Conservation (phyloP, 2,329 filamentous ascomycete genomes). For the Colletotrichum shisoi region DNA sequence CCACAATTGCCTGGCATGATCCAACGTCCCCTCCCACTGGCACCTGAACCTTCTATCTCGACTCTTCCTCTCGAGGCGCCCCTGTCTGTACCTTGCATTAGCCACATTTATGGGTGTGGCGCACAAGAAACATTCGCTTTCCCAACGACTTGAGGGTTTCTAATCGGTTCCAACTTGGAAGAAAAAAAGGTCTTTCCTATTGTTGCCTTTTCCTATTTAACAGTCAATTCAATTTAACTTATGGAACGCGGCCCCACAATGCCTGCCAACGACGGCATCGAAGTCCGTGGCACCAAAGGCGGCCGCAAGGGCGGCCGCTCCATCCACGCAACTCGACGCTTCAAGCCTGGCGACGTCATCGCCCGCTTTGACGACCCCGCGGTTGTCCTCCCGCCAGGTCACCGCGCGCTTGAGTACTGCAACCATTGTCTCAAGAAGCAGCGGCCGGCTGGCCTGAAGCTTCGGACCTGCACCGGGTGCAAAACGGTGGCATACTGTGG, state of each 20-base stretch:
- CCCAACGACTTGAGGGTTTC: not conserved
- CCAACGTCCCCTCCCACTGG: not conserved
- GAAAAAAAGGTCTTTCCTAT: too few relatives aligned
- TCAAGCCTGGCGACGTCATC: slow-evolving; percentile 57
- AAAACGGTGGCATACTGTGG: slow-evolving; percentile 64
- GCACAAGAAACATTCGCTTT: not conserved
- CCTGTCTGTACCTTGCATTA: slow-evolving; percentile 5
- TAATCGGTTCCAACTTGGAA: not conserved
- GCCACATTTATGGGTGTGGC: slow-evolving; percentile 17
- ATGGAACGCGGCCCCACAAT: not conserved
- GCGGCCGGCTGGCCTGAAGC: slow-evolving; percentile 27
- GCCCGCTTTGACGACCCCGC: slow-evolving; percentile 53
- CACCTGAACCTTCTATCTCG: not conserved
- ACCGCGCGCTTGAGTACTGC: slow-evolving; percentile 55
- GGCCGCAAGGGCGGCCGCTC: slow-evolving; percentile 53
- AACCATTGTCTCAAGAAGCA: slow-evolving; percentile 55
- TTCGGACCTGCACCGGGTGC: slow-evolving; percentile 60
- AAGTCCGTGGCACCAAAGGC: slow-evolving; percentile 31
- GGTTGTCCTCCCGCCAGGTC: slow-evolving; percentile 58
- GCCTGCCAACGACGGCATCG: slow-evolving; percentile 6
- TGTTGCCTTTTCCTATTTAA: not conserved
- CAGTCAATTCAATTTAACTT: not conserved
- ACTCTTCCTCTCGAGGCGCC: not conserved
- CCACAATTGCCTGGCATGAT: slow-evolving; percentile 2
- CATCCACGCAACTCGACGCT: slow-evolving; percentile 54